Base-by-base conservation (phyloP, 768 basidiomycete species). In the Lactarius indigo region DNA sequence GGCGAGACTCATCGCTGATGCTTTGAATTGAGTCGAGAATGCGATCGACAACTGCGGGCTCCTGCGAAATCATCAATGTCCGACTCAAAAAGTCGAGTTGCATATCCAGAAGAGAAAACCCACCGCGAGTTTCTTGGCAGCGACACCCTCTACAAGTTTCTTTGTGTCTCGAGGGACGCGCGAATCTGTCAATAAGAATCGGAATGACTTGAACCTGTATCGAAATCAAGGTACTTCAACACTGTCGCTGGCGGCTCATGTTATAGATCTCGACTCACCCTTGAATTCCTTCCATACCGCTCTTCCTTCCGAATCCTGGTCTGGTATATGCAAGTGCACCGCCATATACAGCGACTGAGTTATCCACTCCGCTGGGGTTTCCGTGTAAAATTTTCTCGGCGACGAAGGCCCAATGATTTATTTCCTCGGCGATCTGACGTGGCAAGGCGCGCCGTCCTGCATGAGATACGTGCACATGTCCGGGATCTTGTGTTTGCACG, bases 381-480 rank as follows among this genome's bases (percentile, higher is more conserved):
- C 97, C 97, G 75, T 99, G 97, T 59, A 98, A 79, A 50, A 99
- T 90, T 77, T 98, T 98, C 79, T 99, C 97, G 13, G 90, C 84
- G 60, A 98, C 80, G 78, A 97, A 98, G 23, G 97, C 94, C 88
- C 94, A 98, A 57, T 83, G 82, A 76, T 99, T 98, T 70, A 96
- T 88, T 69, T 88, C 82, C 69, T 95, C 89, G 5, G 93, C 91
- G 35, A 87, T 78, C 13, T 76, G 74, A 42, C 79, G 80, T 23
- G 89, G 80, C 70, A 94, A 81, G 63, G 88, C 86, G 61, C 85
- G 83, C 17, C 87, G 84, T 63, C 87, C 87, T 73, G 83, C 77
- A 72, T 90, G 86, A 4, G 87, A 85, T 64, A 88, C 71, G 73
- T 89, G 86, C 39, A 87, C 65, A 72, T 89, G 86, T 3, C 82